These are phyloP conservation scores for Nepenthes gracilis DNA, from an alignment of 148 eudicot genomes.

Conservation along the genomic window DNA sequence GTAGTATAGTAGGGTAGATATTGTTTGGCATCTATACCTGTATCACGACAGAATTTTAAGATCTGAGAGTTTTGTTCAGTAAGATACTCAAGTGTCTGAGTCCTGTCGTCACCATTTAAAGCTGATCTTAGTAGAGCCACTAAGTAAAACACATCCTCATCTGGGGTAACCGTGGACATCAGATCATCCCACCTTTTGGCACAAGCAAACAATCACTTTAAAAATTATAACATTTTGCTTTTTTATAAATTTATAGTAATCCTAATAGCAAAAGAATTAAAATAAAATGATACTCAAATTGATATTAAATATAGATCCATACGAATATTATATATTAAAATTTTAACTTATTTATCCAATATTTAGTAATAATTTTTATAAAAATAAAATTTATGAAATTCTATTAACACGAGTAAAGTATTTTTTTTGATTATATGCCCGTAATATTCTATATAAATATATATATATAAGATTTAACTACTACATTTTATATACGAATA, in stretches of 20 bases:
- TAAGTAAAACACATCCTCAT: conserved; percentile 61
- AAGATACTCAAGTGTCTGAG: not conserved
- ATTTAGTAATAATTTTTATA: too few relatives aligned
- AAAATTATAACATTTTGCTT: not conserved
- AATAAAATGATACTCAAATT: too few relatives aligned
- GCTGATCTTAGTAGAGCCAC: conserved; percentile 67
- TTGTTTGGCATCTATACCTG: not conserved
- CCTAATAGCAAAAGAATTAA: too few relatives aligned
- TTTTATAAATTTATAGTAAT: not conserved
- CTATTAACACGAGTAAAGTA: too few relatives aligned
- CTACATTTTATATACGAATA: too few relatives aligned
- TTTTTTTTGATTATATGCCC: too few relatives aligned
- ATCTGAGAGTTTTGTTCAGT: not conserved
- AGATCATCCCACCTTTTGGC: conserved; percentile 61
- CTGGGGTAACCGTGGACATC: conserved; percentile 65
- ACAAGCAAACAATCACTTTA: not conserved
- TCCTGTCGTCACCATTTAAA: not conserved
- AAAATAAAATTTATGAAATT: too few relatives aligned
- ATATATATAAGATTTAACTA: too few relatives aligned
- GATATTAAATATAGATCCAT: too few relatives aligned
- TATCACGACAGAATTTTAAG: not conserved
- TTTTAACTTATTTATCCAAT: too few relatives aligned
- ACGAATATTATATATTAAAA: too few relatives aligned
- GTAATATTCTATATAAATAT: too few relatives aligned
- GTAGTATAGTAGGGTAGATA: not conserved